Base-by-base conservation (phyloP, 306 rosid species). In the Quercus cerris region DNA sequence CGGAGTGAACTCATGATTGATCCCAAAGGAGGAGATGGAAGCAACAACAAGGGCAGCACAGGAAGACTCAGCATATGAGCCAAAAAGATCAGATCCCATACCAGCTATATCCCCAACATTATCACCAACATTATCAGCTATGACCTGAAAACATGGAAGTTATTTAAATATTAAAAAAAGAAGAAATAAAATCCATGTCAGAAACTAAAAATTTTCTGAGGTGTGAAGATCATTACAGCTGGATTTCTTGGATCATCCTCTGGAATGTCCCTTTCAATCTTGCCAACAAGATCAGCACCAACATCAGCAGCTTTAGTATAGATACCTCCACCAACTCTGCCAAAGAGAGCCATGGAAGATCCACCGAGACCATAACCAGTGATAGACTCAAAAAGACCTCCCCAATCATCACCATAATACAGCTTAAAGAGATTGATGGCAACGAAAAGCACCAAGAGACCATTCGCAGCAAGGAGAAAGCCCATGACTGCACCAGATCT, bases 401-500 rank as follows among this genome's bases (percentile, higher is more conserved):
- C 81, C 98, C 98, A 95, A 68, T 95, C 99, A 67, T 95, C 96
- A 38, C 98, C 99, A 77, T 95, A 95, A 91, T 93, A 95, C 74
- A 93, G 5, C 90, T 93, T 86, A 80, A 95, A 95, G 80, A 91
- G 75, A 75, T 86, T 87, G 85, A 95, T 93, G 64, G 92, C 9
- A 87, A 95, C 90, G 86, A 28, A 91, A 22, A 95, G 95, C 81
- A 95, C 97, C 85, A 95, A 87, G 35, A 95, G 94, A 70, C 99
- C 99, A 57, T 89, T 95, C 13, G 99, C 97, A 28, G 99, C 98
- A 52, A 95, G 94, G 71, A 95, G 93, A 73, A 93, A 93, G 73
- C 99, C 99, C 99, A 95, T 90, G 31, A 93, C 99, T 54, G 99
- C 98, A 86, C 99, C 98, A 58, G 99, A 89, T 85, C 98, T 91